phyloP scores from a whole-genome alignment of 1,284 basidiomycete genomes.

The Chalciporus sp. region DNA sequence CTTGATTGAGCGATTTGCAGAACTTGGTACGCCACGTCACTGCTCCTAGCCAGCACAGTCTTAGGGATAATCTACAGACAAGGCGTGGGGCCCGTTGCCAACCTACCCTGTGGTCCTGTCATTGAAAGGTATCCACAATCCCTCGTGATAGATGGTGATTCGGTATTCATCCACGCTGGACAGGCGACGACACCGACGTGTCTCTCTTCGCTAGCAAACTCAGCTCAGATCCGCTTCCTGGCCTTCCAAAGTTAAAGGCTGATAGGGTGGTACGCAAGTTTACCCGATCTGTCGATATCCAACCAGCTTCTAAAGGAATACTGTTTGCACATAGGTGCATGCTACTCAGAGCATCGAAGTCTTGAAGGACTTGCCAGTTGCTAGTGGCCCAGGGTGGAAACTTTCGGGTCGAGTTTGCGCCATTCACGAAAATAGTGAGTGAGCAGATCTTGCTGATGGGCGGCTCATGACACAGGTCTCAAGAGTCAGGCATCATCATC shows the following conservation, averaged over 20 bases:
- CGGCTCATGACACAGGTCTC: background rate
- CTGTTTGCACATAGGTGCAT: conserved; percentile 54
- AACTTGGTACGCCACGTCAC: conserved; percentile 29
- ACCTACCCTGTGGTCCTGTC: conserved; percentile 56
- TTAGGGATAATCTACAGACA: conserved; percentile 37
- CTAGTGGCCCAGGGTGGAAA: conserved; percentile 70
- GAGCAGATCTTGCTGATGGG: background rate
- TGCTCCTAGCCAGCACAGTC: background rate
- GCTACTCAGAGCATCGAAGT: conserved; percentile 75
- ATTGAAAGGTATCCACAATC: conserved; percentile 51
- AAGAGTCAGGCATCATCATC: conserved; percentile 77
- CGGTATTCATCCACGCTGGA: background rate
- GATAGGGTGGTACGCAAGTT: conserved; percentile 57
- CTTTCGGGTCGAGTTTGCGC: conserved; percentile 61
- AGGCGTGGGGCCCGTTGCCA: conserved; percentile 53
- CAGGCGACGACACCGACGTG: conserved; percentile 59
- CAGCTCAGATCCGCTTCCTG: conserved; percentile 49
- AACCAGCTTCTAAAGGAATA: background rate
- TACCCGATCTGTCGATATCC: background rate
- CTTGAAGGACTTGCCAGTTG: conserved; percentile 65
- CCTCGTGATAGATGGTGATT: background rate
- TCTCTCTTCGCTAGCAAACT: conserved; percentile 63
- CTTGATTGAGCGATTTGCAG: conserved; percentile 16
- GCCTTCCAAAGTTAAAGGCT: conserved; percentile 66
- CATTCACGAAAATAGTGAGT: conserved; percentile 75